Evolutionary conservation across 148 eudicot genomes (phyloP).

Genomic region (Limonium bicolor): DNA sequence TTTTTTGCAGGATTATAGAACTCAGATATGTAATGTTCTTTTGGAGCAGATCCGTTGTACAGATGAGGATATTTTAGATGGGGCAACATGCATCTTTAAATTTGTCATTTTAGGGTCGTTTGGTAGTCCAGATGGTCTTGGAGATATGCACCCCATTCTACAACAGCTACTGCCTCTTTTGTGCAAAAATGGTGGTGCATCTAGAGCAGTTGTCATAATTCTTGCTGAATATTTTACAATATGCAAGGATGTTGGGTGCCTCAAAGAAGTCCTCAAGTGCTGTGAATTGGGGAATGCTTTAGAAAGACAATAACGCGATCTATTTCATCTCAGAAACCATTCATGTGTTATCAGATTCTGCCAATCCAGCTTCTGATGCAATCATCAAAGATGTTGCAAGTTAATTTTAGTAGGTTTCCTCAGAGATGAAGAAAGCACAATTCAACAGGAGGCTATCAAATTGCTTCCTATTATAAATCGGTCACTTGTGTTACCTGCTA

Average conservation of each 20-base stretch:
- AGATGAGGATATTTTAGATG: constrained; percentile 45
- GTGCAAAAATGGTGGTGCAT: constrained; percentile 53
- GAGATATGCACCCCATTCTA: constrained; percentile 34
- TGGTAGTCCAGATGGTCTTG: constrained; percentile 16
- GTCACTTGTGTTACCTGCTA: constrained; percentile 31
- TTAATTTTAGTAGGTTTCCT: constrained; percentile 26
- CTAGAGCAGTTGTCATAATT: constrained; percentile 45
- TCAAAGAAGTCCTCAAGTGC: constrained; percentile 41
- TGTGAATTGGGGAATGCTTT: constrained; percentile 29
- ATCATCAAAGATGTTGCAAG: constrained; percentile 13
- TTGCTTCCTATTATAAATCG: constrained; percentile 60
- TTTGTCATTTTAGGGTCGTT: constrained; percentile 30
- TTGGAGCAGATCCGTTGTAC: constrained; percentile 51
- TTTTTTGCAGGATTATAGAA: constrained; percentile 27
- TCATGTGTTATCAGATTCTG: constrained; percentile 20
- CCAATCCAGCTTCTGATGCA: constrained; percentile 10
- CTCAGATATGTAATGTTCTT: constrained; percentile 34
- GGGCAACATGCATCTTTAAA: constrained; percentile 40
- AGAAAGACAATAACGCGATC: constrained; percentile 46
- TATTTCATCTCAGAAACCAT: constrained; percentile 50
- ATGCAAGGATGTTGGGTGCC: constrained; percentile 29
- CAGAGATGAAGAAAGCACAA: constrained; percentile 34
- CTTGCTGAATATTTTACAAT: constrained; percentile 56
- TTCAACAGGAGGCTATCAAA: constrained; percentile 27
- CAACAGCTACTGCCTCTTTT: constrained; percentile 36